Evolutionary conservation across 2,329 filamentous ascomycete genomes (phyloP).

Genomic region (Penicillium italicum): DNA sequence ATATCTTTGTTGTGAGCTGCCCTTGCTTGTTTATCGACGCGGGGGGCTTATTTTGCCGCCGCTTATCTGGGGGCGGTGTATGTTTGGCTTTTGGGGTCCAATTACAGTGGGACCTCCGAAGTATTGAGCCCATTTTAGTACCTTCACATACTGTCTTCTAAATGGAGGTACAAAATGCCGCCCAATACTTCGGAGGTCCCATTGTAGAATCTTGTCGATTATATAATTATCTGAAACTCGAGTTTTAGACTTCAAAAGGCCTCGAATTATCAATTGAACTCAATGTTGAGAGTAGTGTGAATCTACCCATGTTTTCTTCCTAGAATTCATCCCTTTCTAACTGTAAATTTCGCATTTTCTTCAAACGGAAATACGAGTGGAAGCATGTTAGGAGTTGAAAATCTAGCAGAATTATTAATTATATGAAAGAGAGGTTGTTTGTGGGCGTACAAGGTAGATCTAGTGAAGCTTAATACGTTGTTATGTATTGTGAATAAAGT

Average conservation of each 20-base stretch:
- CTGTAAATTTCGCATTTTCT: no score
- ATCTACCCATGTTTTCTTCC: background rate
- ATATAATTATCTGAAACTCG: background rate
- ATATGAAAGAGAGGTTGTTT: background rate
- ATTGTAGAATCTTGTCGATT: no score
- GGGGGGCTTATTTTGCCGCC: constrained; percentile 33
- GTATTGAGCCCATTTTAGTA: no score
- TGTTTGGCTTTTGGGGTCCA: background rate
- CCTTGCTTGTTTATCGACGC: constrained; percentile 32
- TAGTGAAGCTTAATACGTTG: background rate
- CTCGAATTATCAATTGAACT: background rate
- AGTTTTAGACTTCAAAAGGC: background rate
- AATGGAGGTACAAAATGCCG: no score
- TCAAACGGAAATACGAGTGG: background rate
- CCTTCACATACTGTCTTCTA: no score
- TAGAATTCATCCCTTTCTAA: background rate
- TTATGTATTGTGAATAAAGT: no score
- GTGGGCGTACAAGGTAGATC: no score
- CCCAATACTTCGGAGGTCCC: no score
- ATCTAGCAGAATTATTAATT: background rate
- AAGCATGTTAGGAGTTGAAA: background rate
- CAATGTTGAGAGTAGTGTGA: background rate
- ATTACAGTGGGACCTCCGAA: no score
- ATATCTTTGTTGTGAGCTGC: constrained; percentile 3
- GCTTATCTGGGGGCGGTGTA: constrained; percentile 16